Evolutionary conservation across 2,329 filamentous ascomycete genomes (phyloP), one percentile per base, ranked within the genome.

Genomic region (Aspergillus latus): DNA sequence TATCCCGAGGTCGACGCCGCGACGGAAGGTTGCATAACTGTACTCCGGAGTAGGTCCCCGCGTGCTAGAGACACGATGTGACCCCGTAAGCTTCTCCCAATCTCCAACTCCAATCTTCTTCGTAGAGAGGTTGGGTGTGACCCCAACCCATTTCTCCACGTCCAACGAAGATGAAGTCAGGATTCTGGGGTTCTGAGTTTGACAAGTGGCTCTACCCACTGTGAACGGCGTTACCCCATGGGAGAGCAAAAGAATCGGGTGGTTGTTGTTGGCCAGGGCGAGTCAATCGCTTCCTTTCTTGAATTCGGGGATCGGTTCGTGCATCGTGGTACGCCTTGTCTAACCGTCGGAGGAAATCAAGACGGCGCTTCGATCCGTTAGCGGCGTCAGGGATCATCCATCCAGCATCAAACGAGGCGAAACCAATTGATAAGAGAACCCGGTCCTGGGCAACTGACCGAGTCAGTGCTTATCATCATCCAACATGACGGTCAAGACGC

Each of bases 221-320:
- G 43, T 21, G n/a, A 40, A n/a, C 44, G 39, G 39, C 47, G 54
- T 49, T 45, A 57, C 49, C 54, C 54, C 54, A 56, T 48, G 54
- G 43, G 36, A 39, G 32, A 32, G 48, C 34, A 46, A 51, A 32
- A 44, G 16, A 36, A 39, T 45, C 16, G 8, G 30, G 16, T 46
- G 15, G 2, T 45, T 15, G 10, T 37, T 26, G 21, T 46, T 28
- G 44, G 34, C 30, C 13, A 13, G 28, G 44, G 21, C 10, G 44
- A 51, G 16, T 46, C 47, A 55, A 57, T 52, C 39, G 54, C 37
- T 48, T 45, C 49, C 49, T 36, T 15, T 45, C n/a, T 26, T 36
- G 49, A 37, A 45, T 32, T 15, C 29, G 40, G 42, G 44, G 21
- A 5, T 11, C 32, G 32, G 42, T n/a, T 47, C 29, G 29, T 26